Base-by-base conservation (phyloP, 768 basidiomycete genomes). In the Leccinum longicurvipes region DNA sequence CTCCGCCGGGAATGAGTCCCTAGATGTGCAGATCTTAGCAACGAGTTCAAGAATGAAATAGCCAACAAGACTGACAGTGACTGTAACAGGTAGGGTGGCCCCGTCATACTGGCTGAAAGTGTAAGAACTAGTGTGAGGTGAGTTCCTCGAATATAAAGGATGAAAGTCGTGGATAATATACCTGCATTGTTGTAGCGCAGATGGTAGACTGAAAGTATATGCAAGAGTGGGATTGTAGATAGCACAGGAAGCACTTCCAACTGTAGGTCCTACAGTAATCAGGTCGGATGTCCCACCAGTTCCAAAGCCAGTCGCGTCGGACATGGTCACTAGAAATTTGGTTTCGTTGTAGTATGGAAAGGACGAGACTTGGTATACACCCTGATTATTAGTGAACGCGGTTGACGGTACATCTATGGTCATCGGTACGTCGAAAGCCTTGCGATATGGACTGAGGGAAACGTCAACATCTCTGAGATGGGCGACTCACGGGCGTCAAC, bases 291-390 rank as follows among this genome's bases (percentile, higher is more conserved):
- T 74, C 23, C 87, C 89, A 4, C 89, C 89, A 10, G 83, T 74
- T 42, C 74, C 87, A 65, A 85, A 89, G 1, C 87, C 87, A 25
- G 79, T 80, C 17, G 82, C 75, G 64, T 91, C 89, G 25, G 85
- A 90, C 85, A 91, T 86, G 32, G 82, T 77, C 19, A 85, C 55
- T 12, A 89, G 49, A 47, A 89, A 73, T 51, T 73, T 67, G 17
- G 74, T 64, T 27, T 63, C 71, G 9, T 73, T 63, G 12, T 66
- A 28, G 46, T 84, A 70, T 3, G 76, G 74, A 12, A 89, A 59
- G 55, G 74, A 76, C 0, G 70, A 45, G 28, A 77, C 65, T 12
- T 76, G 71, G 65, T 76, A 88, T 1, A 78, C 77, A 49, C 85
- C 86, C 56, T 76, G 56, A 47, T 80, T 80, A 73, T 80, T 75